phyloP scores from a whole-genome alignment of 2,329 filamentous ascomycete species.

The Amylocarpus encephaloides region DNA sequence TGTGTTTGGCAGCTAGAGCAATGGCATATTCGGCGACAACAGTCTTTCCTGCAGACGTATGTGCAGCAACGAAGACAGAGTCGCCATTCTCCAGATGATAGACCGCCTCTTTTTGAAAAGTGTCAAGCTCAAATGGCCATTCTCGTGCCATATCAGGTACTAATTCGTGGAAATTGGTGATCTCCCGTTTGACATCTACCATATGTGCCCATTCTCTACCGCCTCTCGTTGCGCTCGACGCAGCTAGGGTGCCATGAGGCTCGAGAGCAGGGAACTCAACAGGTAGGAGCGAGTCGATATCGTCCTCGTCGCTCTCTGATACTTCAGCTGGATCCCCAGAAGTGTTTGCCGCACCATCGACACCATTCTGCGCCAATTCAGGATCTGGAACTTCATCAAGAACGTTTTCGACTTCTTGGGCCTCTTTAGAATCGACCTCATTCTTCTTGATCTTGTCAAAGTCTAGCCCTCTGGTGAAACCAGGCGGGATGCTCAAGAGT shows the following conservation, averaged over 20 bases:
- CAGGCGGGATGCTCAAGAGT: conserved; percentile 75
- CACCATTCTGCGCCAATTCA: conserved; percentile 27
- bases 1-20: conserved; percentile 90
- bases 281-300: conserved; percentile 81
- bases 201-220: conserved; percentile 96
- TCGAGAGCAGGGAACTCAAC: conserved; percentile 90
- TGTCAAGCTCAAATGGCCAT: conserved; percentile 96
- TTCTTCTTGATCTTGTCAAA: conserved; percentile 56
- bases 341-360: conserved; percentile 28
- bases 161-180: conserved; percentile 87
- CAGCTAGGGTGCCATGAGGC: conserved; percentile 69
- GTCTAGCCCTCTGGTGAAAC: conserved; percentile 71
- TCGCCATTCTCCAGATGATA: conserved; percentile 96
- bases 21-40: conserved; percentile 98
- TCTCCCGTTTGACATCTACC: conserved; percentile 89
- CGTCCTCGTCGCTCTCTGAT: conserved; percentile 45
- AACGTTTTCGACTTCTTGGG: conserved; percentile 62
- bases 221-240: conserved; percentile 64
- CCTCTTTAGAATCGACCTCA: conserved; percentile 52
- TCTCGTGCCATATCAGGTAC: conserved; percentile 94
- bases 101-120: conserved; percentile 96
- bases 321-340: conserved; percentile 31
- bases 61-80: conserved; percentile 94
- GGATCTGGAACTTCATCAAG: conserved; percentile 44
- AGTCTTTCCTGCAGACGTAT: conserved; percentile 96